These are phyloP conservation scores for Petasospora fabianii DNA, from an alignment of 1,139 yeast genomes.

Conservation along the genomic window DNA sequence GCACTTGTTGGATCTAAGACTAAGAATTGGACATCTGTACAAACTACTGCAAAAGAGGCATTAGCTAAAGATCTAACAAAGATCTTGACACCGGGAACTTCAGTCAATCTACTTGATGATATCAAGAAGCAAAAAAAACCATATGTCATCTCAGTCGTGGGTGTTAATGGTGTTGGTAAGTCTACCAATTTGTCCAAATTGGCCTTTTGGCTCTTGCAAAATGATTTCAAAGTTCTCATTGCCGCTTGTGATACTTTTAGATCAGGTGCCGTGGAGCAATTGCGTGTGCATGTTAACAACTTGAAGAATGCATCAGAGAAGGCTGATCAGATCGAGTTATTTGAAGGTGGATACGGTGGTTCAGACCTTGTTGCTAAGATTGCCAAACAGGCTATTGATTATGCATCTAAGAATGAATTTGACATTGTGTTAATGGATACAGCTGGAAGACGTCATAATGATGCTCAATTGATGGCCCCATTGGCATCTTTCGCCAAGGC, in stretches of 20 bases:
- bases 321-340: slow-evolving; percentile 67
- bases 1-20: slow-evolving; percentile 64
- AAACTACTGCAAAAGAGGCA: slow-evolving; percentile 59
- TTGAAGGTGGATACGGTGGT: slow-evolving; percentile 95
- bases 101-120: slow-evolving; percentile 82
- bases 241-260: slow-evolving; percentile 98
- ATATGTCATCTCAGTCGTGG: slow-evolving; percentile 93
- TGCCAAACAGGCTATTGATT: slow-evolving; percentile 89
- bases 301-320: slow-evolving; percentile 58
- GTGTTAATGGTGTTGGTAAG: slow-evolving; percentile 97
- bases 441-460: slow-evolving; percentile 96
- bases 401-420: slow-evolving; percentile 60
- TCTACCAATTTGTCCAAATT: slow-evolving; percentile 91
- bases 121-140: slow-evolving; percentile 64
- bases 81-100: slow-evolving; percentile 87
- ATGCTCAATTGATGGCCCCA: slow-evolving; percentile 93
- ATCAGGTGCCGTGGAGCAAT: slow-evolving; percentile 97
- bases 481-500: slow-evolving; percentile 92
- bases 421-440: slow-evolving; percentile 94
- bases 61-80: slow-evolving; percentile 74
- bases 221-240: slow-evolving; percentile 78
- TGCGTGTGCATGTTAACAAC: slow-evolving; percentile 88
- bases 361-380: slow-evolving; percentile 90
- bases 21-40: slow-evolving; percentile 60
- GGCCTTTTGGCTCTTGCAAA: slow-evolving; percentile 93